A percentile compares a stretch with the other conserved stretches of the same genome.
phyloP scores from a whole-genome alignment of 805 yeast genomes.

The Teunomyces tritomae region DNA sequence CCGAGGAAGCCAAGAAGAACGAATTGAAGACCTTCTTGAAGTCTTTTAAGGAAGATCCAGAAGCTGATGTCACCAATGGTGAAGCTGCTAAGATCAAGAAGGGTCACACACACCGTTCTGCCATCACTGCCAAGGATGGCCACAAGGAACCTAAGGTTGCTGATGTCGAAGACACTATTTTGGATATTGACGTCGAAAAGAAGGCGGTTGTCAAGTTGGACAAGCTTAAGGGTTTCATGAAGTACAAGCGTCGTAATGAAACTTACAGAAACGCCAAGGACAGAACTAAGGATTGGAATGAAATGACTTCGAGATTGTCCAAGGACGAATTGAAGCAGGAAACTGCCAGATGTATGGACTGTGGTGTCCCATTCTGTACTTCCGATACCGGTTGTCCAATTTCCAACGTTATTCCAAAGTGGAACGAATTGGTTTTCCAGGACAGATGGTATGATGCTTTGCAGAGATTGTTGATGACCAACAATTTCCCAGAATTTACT shows the following conservation, averaged over 20 bases:
- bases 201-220: slow-evolving; percentile 65
- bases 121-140: slow-evolving; percentile 24
- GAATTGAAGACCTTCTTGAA: slow-evolving; percentile 66
- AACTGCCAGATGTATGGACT: slow-evolving; percentile 98
- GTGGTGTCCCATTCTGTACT: slow-evolving; percentile 99
- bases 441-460: slow-evolving; percentile 94
- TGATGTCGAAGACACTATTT: slow-evolving; percentile 86
- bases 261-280: slow-evolving; percentile 73
- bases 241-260: slow-evolving; percentile 86
- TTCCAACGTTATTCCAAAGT: slow-evolving; percentile 94
- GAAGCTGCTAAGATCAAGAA: slow-evolving; percentile 64
- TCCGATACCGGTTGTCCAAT: slow-evolving; percentile 98
- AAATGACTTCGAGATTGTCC: slow-evolving; percentile 74
- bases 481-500: slow-evolving; percentile 97
- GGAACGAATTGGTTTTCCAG: slow-evolving; percentile 94
- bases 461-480: slow-evolving; percentile 89
- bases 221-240: slow-evolving; percentile 87
- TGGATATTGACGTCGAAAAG: slow-evolving; percentile 63
- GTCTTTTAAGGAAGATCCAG: slow-evolving; percentile 77
- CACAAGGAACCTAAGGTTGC: slow-evolving; percentile 74
- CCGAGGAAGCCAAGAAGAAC: slow-evolving; percentile 61
- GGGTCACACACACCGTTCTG: slow-evolving; percentile 42
- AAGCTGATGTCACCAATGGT: slow-evolving; percentile 84
- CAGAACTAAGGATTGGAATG: slow-evolving; percentile 90
- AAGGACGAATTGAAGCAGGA: slow-evolving; percentile 86